Evolutionary conservation across 805 yeast genomes (phyloP).

Genomic region (Scheffersomyces amazonensis): DNA sequence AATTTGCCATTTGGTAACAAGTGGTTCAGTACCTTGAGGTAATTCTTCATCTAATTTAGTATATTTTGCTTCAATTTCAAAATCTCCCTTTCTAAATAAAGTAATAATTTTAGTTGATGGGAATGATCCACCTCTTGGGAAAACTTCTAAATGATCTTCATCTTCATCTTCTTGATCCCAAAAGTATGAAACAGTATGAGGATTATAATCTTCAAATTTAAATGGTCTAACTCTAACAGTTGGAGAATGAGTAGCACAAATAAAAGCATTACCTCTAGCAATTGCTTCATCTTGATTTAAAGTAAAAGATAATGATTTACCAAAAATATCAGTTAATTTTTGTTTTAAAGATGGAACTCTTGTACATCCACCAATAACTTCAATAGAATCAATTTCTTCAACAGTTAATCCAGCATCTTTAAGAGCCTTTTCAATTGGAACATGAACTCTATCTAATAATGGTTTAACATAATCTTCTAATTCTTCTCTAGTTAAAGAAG

Average conservation of each 20-base stretch:
- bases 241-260: slow-evolving; percentile 99
- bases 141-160: slow-evolving; percentile 91
- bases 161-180: slow-evolving; percentile 96
- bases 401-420: slow-evolving; percentile 69
- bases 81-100: slow-evolving; percentile 86
- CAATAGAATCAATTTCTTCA: slow-evolving; percentile 84
- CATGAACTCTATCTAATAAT: slow-evolving; percentile 67
- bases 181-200: slow-evolving; percentile 85
- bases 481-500: slow-evolving; percentile 85
- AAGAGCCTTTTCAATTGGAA: slow-evolving; percentile 81
- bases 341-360: slow-evolving; percentile 94
- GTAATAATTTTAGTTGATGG: slow-evolving; percentile 97
- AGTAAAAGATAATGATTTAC: slow-evolving; percentile 85
- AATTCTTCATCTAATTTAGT: slow-evolving; percentile 69
- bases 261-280: slow-evolving; percentile 98
- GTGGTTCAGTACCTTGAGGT: slow-evolving; percentile 64
- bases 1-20: slow-evolving; percentile 81
- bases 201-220: slow-evolving; percentile 95
- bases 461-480: slow-evolving; percentile 88
- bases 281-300: slow-evolving; percentile 99
- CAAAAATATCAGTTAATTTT: slow-evolving; percentile 74
- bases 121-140: slow-evolving; percentile 89
- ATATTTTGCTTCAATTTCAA: slow-evolving; percentile 81
- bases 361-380: slow-evolving; percentile 96
- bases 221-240: slow-evolving; percentile 97